A percentile compares a stretch with the other conserved stretches of the same genome.
Evolutionary conservation across 495 filamentous ascomycete species (phyloP).

Genomic region (Patellaria atrata): DNA sequence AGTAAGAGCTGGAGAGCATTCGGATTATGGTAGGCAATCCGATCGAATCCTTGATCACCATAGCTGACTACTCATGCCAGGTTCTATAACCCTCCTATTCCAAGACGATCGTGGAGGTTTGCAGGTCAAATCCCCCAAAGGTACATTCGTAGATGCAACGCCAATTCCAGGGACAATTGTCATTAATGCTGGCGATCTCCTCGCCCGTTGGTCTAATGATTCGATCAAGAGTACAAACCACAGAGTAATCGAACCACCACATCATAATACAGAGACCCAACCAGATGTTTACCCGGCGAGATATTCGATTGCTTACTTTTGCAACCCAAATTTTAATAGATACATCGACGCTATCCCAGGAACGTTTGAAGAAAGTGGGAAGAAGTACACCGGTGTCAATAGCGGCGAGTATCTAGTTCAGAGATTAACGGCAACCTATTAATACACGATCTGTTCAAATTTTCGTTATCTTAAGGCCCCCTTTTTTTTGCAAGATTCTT

Average conservation of each 20-base stretch:
- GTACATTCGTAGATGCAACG: slow-evolving; percentile 67
- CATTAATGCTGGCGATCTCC: slow-evolving; percentile 79
- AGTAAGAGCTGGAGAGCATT: slow-evolving; percentile 74
- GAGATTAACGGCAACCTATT: slow-evolving; percentile 56
- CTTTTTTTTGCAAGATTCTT: too few relatives aligned
- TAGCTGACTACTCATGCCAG: slow-evolving; percentile 7
- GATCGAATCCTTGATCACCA: background rate
- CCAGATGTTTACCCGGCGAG: slow-evolving; percentile 42
- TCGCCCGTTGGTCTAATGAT: slow-evolving; percentile 85
- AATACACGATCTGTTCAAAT: too few relatives aligned
- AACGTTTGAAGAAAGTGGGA: slow-evolving; percentile 55
- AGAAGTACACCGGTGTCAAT: slow-evolving; percentile 67
- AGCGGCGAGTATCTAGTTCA: slow-evolving; percentile 73
- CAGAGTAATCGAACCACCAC: slow-evolving; percentile 73
- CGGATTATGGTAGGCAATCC: slow-evolving; percentile 49
- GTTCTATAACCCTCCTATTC: slow-evolving; percentile 76
- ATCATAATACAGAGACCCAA: slow-evolving; percentile 19
- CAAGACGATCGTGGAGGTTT: slow-evolving; percentile 73
- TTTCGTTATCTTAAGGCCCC: too few relatives aligned
- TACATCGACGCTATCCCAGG: slow-evolving; percentile 78
- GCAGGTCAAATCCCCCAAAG: slow-evolving; percentile 66
- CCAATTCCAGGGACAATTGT: slow-evolving; percentile 76
- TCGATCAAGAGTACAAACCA: slow-evolving; percentile 79
- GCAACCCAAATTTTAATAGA: slow-evolving; percentile 72
- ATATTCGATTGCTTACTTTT: slow-evolving; percentile 68